These are phyloP conservation scores for Aureobasidium mangrovei DNA, from an alignment of 2,329 filamentous ascomycete genomes.

Conservation along the genomic window DNA sequence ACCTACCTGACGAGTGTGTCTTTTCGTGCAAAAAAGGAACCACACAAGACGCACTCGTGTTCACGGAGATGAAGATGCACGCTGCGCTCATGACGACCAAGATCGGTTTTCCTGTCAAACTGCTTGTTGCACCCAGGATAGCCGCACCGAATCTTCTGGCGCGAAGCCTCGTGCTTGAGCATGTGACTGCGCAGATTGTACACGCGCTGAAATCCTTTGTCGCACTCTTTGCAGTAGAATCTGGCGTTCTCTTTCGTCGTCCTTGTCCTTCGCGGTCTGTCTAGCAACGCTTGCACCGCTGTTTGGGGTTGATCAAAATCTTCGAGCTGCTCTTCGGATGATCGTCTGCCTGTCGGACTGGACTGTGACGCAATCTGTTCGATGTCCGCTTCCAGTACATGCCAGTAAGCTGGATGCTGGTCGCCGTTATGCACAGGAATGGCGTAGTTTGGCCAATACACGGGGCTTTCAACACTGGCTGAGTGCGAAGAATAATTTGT, in stretches of 20 bases:
- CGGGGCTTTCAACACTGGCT: neutral
- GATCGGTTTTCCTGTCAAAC: conserved; percentile 77
- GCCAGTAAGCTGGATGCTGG: neutral
- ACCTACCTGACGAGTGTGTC: conserved; percentile 71
- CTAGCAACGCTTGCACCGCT: neutral
- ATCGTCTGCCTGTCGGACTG: neutral
- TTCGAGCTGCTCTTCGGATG: neutral
- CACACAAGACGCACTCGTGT: conserved; percentile 62
- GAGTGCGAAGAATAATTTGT: neutral
- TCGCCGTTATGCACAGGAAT: neutral
- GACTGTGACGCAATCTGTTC: neutral
- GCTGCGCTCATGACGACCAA: conserved; percentile 48
- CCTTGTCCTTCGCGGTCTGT: conserved; percentile 21
- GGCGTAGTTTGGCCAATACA: neutral
- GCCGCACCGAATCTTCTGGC: conserved; percentile 62
- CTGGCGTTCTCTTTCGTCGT: conserved; percentile 57
- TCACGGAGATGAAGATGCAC: conserved; percentile 64
- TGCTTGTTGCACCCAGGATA: conserved; percentile 59
- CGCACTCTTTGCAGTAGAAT: conserved; percentile 64
- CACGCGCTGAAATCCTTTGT: conserved; percentile 69
- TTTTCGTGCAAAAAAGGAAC: conserved; percentile 64
- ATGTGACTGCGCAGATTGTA: conserved; percentile 85
- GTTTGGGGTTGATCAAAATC: neutral
- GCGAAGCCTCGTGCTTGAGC: conserved; percentile 70
- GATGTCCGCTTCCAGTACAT: neutral